Evolutionary conservation across 108 stramenopile genomes (phyloP).

Genomic region (Cyclotella atomus): DNA sequence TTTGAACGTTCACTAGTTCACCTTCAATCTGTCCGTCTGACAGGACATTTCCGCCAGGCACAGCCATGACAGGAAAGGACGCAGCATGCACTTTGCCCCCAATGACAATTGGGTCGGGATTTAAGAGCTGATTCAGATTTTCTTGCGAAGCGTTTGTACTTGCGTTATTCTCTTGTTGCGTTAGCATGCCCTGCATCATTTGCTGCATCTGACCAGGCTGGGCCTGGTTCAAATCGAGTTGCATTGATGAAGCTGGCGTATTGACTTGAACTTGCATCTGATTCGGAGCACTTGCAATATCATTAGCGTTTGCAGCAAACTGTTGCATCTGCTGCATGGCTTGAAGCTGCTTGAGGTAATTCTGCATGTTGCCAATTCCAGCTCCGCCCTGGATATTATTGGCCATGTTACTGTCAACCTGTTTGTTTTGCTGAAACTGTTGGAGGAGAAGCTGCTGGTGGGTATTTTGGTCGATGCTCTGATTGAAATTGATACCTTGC

Average conservation of each 20-base stretch:
- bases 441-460: constrained; percentile 19
- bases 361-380: not conserved
- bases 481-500: not conserved
- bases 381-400: too few relatives aligned
- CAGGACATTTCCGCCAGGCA: not conserved
- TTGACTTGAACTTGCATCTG: not conserved
- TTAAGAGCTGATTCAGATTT: not conserved
- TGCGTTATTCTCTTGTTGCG: not conserved
- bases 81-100: not conserved
- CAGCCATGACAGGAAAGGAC: not conserved
- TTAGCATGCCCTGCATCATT: too few relatives aligned
- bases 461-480: not conserved
- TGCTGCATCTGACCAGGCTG: not conserved
- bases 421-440: constrained; percentile 4
- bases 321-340: constrained; percentile 5
- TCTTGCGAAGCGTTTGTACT: not conserved
- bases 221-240: not conserved
- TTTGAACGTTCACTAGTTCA: not conserved
- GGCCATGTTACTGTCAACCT: too few relatives aligned
- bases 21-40: not conserved
- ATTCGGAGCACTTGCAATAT: not conserved
- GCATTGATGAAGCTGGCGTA: not conserved
- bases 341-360: not conserved
- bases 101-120: not conserved
- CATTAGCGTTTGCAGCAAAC: not conserved